A percentile compares a stretch with the other conserved stretches of the same genome.
Conservation (phyloP, 2,329 filamentous ascomycete species). For the Podosphaera aphanis region DNA sequence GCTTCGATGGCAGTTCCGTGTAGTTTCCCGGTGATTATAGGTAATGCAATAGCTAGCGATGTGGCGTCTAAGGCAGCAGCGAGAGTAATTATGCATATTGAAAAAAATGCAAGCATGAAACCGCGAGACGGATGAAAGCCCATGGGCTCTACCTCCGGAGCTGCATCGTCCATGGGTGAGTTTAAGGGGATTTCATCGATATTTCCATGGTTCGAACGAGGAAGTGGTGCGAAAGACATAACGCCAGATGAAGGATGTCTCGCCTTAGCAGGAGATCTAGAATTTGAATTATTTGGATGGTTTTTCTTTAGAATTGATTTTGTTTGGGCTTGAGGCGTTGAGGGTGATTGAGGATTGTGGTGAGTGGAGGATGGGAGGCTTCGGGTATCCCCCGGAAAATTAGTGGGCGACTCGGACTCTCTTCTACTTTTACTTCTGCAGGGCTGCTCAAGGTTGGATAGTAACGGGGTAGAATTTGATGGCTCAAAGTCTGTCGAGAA, state of each 20-base stretch:
- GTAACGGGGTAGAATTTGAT: background rate
- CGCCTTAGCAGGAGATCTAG: background rate
- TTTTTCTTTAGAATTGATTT: background rate
- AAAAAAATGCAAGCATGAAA: constrained; percentile 12
- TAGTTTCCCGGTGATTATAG: constrained; percentile 27
- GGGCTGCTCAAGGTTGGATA: background rate
- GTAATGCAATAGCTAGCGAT: constrained; percentile 37
- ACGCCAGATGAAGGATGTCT: background rate
- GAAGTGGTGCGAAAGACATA: background rate
- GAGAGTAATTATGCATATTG: constrained; percentile 25
- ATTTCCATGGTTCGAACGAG: background rate
- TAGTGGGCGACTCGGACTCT: no score
- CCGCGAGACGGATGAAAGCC: constrained; percentile 9
- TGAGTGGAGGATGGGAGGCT: background rate
- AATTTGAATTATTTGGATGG: background rate
- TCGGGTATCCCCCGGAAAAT: background rate
- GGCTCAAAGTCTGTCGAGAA: background rate
- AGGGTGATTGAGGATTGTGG: no score
- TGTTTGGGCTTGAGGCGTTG: background rate
- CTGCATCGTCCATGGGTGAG: background rate
- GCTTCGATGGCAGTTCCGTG: constrained; percentile 32
- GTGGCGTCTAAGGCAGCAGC: constrained; percentile 44
- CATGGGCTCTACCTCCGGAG: constrained; percentile 2
- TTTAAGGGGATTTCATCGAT: background rate
- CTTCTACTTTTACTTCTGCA: no score